Evolutionary conservation across 192 early-diverging fungal genomes (phyloP).

Genomic region (Coemansia javaensis): DNA sequence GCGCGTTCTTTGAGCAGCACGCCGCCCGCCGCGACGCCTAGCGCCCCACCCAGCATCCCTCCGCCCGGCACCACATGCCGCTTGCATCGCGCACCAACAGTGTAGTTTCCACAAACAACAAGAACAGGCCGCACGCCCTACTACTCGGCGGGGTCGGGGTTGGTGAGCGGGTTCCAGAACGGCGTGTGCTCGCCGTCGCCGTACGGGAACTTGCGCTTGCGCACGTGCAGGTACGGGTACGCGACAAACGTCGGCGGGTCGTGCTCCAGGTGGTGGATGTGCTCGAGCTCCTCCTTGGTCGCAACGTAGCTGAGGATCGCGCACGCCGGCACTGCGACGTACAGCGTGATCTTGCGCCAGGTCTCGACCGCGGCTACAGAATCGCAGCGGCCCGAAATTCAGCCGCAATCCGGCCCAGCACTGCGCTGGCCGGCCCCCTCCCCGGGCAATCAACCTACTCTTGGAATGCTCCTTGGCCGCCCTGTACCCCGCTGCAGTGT

Average conservation of each 20-base stretch:
- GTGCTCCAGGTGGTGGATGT: slow-evolving; percentile 50
- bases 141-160: slow-evolving; percentile 48
- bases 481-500: slow-evolving; percentile 25
- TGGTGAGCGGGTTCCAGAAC: slow-evolving; percentile 47
- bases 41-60: not conserved
- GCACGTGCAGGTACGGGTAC: slow-evolving; percentile 43
- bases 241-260: slow-evolving; percentile 42
- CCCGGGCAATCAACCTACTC: slow-evolving; percentile 37
- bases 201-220: slow-evolving; percentile 47
- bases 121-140: too few relatives aligned
- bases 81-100: not conserved
- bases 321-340: slow-evolving; percentile 27
- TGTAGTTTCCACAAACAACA: too few relatives aligned
- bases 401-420: too few relatives aligned
- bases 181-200: slow-evolving; percentile 48
- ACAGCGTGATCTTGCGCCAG: slow-evolving; percentile 48
- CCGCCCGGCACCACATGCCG: not conserved
- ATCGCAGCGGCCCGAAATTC: too few relatives aligned
- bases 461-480: slow-evolving; percentile 43
- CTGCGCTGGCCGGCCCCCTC: too few relatives aligned
- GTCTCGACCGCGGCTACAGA: slow-evolving; percentile 44
- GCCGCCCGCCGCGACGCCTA: slow-evolving; percentile 1
- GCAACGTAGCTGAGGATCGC: slow-evolving; percentile 34
- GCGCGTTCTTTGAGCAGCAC: slow-evolving; percentile 62
- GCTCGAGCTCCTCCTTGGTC: slow-evolving; percentile 42